Conservation (phyloP, 2,329 filamentous ascomycete genomes). For the Phialophora verrucosa region DNA sequence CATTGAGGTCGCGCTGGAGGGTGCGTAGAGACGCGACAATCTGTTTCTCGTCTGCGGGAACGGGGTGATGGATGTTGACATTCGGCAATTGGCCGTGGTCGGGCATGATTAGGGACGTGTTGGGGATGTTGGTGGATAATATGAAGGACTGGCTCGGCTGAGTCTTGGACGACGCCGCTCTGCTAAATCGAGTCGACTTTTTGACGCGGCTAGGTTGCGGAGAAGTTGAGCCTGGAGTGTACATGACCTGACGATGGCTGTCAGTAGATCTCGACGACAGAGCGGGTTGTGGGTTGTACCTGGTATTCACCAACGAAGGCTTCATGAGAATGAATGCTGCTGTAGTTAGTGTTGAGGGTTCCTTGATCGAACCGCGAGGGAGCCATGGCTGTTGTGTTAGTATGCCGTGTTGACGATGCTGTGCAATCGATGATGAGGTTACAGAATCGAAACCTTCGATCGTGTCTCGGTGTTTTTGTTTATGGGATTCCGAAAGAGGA, state of each 20-base stretch:
- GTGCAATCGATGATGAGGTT: slow-evolving; percentile 24
- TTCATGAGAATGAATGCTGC: slow-evolving; percentile 40
- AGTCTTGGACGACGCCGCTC: slow-evolving; percentile 30
- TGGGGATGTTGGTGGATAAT: slow-evolving; percentile 38
- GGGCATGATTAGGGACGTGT: slow-evolving; percentile 39
- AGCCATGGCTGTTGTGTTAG: slow-evolving; percentile 23
- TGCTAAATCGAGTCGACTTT: slow-evolving; percentile 38
- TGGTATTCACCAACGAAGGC: slow-evolving; percentile 40
- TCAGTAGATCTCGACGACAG: background rate
- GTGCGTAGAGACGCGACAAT: slow-evolving; percentile 40
- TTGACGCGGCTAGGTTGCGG: slow-evolving; percentile 34
- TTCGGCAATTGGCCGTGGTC: slow-evolving; percentile 37
- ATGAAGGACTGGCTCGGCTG: slow-evolving; percentile 38
- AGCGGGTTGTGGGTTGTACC: slow-evolving; percentile 20
- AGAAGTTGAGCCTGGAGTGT: slow-evolving; percentile 40
- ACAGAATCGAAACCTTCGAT: background rate
- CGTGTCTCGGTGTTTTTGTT: slow-evolving; percentile 17
- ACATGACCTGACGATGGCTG: slow-evolving; percentile 37
- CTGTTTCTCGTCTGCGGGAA: slow-evolving; percentile 40
- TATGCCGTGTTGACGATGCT: slow-evolving; percentile 22
- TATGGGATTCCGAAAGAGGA: slow-evolving; percentile 20
- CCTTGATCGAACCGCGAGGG: slow-evolving; percentile 38
- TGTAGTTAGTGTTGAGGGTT: slow-evolving; percentile 39
- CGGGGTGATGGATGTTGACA: slow-evolving; percentile 37
- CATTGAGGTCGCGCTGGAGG: slow-evolving; percentile 38